Percentiles rank a stretch among this genome's conserved stretches.
These are phyloP conservation scores for Annulohypoxylon truncatum DNA, from an alignment of 2,329 filamentous ascomycete genomes.

Conservation along the genomic window DNA sequence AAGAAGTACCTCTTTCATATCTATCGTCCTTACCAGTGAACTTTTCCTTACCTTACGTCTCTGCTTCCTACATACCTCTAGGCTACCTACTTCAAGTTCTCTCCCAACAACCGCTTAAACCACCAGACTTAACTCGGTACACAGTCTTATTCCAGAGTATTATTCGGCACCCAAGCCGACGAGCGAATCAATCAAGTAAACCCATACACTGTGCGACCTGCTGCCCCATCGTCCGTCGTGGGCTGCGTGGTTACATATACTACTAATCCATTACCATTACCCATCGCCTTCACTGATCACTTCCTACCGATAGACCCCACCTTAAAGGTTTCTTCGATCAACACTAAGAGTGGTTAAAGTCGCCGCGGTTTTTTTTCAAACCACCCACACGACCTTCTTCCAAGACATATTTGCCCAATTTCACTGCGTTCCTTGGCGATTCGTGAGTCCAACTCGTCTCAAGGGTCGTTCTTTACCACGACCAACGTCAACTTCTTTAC, in stretches of 20 bases:
- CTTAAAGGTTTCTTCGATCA: constrained; percentile 41
- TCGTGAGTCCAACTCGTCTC: constrained; percentile 28
- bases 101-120: constrained; percentile 1
- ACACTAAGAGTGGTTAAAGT: constrained; percentile 44
- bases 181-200: constrained; percentile 28
- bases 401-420: constrained; percentile 36
- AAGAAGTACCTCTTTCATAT: constrained; percentile 17
- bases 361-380: constrained; percentile 43
- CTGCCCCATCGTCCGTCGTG: constrained; percentile 20
- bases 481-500: constrained; percentile 22
- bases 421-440: constrained; percentile 18
- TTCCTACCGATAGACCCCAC: constrained; percentile 45
- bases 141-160: constrained; percentile 14
- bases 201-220: constrained; percentile 38
- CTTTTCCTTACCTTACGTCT: not conserved
- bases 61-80: constrained; percentile 5
- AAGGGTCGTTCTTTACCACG: constrained; percentile 9
- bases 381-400: constrained; percentile 40
- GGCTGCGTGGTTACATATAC: constrained; percentile 2
- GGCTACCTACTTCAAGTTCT: not conserved
- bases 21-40: not conserved
- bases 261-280: constrained; percentile 25
- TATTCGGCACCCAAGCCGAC: constrained; percentile 36
- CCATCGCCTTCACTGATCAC: constrained; percentile 36
- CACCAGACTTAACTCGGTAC: constrained; percentile 11